These are phyloP conservation scores for Dissoconium aciculare DNA, from an alignment of 2,329 filamentous ascomycete species.

Conservation along the genomic window DNA sequence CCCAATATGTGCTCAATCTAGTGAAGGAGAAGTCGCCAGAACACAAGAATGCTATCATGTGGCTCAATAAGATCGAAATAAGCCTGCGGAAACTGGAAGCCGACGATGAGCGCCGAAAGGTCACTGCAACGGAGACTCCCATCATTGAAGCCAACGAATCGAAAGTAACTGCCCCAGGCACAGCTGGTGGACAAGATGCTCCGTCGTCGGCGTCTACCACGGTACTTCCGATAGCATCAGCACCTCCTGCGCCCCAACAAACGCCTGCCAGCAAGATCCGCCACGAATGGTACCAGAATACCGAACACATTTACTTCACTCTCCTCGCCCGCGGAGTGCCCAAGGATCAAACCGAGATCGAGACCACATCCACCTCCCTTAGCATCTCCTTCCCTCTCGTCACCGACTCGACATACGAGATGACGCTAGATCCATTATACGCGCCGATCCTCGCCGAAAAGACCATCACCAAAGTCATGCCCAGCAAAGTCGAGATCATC, in stretches of 20 bases:
- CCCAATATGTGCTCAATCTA: conserved; percentile 51
- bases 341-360: conserved; percentile 39
- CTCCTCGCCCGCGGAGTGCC: conserved; percentile 51
- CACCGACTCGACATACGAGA: conserved; percentile 41
- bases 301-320: conserved; percentile 45
- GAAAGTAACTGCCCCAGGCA: background rate
- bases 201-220: conserved; percentile 27
- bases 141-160: conserved; percentile 12
- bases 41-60: conserved; percentile 41
- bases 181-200: conserved; percentile 13
- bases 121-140: conserved; percentile 40
- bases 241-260: conserved; percentile 11
- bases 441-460: conserved; percentile 45
- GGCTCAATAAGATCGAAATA: conserved; percentile 40
- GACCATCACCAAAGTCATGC: conserved; percentile 50
- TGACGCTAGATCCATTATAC: conserved; percentile 52
- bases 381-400: conserved; percentile 44
- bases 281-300: conserved; percentile 55
- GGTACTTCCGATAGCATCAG: conserved; percentile 17
- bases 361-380: conserved; percentile 35
- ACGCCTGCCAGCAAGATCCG: conserved; percentile 45
- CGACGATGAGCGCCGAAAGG: conserved; percentile 32
- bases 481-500: conserved; percentile 65
- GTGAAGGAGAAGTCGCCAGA: conserved; percentile 40
- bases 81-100: conserved; percentile 38